These are phyloP conservation scores for Linderniella brevidens DNA, from an alignment of 257 asterid species.

Conservation along the genomic window DNA sequence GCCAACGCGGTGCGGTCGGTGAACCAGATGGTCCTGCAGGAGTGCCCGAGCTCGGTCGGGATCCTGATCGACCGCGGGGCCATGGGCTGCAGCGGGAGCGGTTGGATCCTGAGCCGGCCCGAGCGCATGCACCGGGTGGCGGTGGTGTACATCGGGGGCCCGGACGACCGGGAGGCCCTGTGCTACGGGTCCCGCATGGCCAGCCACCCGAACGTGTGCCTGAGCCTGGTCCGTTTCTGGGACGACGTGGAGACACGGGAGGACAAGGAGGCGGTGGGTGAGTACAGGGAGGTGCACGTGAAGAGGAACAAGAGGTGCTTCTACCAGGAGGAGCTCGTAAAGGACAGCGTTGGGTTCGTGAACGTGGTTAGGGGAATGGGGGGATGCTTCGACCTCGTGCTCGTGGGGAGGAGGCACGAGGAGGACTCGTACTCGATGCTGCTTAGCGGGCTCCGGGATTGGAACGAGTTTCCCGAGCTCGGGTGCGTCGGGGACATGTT, in stretches of 20 bases:
- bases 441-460: conserved; percentile 30
- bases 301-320: neutral
- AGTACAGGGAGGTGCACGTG: neutral
- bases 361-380: conserved; percentile 46
- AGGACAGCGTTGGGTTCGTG: conserved; percentile 50
- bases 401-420: conserved; percentile 58
- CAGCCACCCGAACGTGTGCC: conserved; percentile 17
- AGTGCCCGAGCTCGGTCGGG: conserved; percentile 80
- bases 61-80: conserved; percentile 25
- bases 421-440: conserved; percentile 32
- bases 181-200: conserved; percentile 44
- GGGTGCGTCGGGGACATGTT: conserved; percentile 71
- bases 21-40: conserved; percentile 25
- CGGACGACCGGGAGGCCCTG: conserved; percentile 74
- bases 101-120: neutral
- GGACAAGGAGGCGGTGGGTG: conserved; percentile 17
- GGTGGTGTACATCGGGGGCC: conserved; percentile 51
- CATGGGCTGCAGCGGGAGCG: too few relatives aligned
- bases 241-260: conserved; percentile 27
- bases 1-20: conserved; percentile 10
- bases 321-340: conserved; percentile 58
- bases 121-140: conserved; percentile 7
- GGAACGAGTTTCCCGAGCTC: conserved; percentile 42
- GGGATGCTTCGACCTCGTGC: conserved; percentile 33
- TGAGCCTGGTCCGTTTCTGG: conserved; percentile 46